phyloP scores from a whole-genome alignment of 495 filamentous ascomycete genomes.

The Podospora fimiseda region DNA sequence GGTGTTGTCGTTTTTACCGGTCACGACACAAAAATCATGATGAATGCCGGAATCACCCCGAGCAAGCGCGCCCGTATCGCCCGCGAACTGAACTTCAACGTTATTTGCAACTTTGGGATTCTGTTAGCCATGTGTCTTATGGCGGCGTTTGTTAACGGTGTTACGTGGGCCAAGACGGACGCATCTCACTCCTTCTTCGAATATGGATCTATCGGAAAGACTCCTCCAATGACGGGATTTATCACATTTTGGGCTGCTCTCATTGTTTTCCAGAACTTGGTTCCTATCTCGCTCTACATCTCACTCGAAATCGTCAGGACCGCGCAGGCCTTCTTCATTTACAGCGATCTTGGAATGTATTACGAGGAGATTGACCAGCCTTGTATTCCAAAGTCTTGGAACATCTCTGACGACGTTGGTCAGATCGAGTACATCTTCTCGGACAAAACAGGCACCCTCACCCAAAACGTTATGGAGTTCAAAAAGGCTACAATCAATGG shows the following conservation, averaged over 20 bases:
- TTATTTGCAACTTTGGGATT: slow-evolving; percentile 92
- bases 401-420: slow-evolving; percentile 95
- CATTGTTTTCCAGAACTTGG: slow-evolving; percentile 96
- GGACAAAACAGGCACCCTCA: slow-evolving; percentile 97
- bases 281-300: slow-evolving; percentile 97
- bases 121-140: slow-evolving; percentile 87
- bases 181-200: slow-evolving; percentile 81
- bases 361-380: slow-evolving; percentile 89
- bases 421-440: slow-evolving; percentile 99
- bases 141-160: slow-evolving; percentile 75
- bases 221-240: slow-evolving; percentile 73
- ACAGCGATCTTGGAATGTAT: slow-evolving; percentile 92
- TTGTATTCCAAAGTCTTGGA: slow-evolving; percentile 97
- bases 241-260: slow-evolving; percentile 94
- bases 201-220: slow-evolving; percentile 74
- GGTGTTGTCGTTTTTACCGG: slow-evolving; percentile 97
- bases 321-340: slow-evolving; percentile 93
- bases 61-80: slow-evolving; percentile 88
- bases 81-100: slow-evolving; percentile 92
- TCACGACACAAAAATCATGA: slow-evolving; percentile 98
- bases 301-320: slow-evolving; percentile 94
- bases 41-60: slow-evolving; percentile 95
- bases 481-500: slow-evolving; percentile 97
- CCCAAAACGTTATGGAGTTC: slow-evolving; percentile 99
- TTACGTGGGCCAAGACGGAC: slow-evolving; percentile 67